These are phyloP conservation scores for Coemansia sp. DNA, from an alignment of 192 early-diverging fungal genomes.

Conservation along the genomic window DNA sequence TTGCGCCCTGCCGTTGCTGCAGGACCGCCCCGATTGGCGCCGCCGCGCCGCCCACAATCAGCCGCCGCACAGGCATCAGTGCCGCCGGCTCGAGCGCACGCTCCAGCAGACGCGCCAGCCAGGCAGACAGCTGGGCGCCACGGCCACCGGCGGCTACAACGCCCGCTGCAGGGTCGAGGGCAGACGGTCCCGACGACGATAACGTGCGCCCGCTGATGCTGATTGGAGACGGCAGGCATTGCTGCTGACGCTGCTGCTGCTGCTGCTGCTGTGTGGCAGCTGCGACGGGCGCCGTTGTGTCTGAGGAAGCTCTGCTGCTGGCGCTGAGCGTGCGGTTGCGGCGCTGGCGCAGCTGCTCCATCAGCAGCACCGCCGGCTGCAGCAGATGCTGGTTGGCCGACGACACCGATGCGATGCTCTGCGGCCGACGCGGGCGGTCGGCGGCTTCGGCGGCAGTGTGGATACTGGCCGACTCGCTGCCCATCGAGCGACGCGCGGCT, in stretches of 20 bases:
- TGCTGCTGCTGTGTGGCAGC: no score
- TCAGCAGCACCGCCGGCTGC: not conserved
- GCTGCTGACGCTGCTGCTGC: no score
- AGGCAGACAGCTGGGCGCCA: no score
- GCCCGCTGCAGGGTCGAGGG: no score
- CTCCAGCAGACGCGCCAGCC: no score
- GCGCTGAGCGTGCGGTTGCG: slow-evolving; percentile 4
- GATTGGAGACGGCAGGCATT: no score
- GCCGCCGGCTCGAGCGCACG: slow-evolving; percentile 12
- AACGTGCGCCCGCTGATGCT: no score
- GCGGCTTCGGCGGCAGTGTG: not conserved
- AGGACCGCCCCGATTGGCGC: not conserved
- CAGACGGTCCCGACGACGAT: no score
- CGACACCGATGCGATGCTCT: not conserved
- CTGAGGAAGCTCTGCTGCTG: not conserved
- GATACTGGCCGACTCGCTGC: not conserved
- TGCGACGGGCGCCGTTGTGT: not conserved
- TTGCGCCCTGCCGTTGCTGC: not conserved
- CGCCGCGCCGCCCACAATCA: slow-evolving; percentile 18
- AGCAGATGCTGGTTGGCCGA: not conserved
- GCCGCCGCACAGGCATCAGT: slow-evolving; percentile 38
- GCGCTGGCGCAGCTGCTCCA: no score
- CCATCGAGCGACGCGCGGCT: not conserved
- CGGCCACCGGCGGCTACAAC: no score
- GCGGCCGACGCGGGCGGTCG: not conserved